Conservation (phyloP, 1,139 yeast genomes). For the Komagataea norvegica region DNA sequence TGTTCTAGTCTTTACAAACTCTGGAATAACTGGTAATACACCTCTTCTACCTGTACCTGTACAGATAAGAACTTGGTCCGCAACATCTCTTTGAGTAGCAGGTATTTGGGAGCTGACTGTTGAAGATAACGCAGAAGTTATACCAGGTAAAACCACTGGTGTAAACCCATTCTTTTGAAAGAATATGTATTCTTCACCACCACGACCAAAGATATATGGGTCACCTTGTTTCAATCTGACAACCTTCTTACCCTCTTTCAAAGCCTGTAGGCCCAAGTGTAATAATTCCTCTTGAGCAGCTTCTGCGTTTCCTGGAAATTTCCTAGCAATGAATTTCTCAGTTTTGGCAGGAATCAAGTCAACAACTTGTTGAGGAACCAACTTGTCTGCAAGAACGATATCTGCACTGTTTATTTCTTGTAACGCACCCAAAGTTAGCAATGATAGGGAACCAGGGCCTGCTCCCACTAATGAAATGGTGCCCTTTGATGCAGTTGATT, state of each 20-base stretch:
- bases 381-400: slow-evolving; percentile 79
- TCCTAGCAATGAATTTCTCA: slow-evolving; percentile 78
- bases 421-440: slow-evolving; percentile 81
- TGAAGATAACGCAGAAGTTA: slow-evolving; percentile 87
- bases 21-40: slow-evolving; percentile 73
- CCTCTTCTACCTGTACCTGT: slow-evolving; percentile 96
- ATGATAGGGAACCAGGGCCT: slow-evolving; percentile 87
- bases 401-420: slow-evolving; percentile 81
- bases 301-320: slow-evolving; percentile 97
- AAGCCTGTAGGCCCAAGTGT: slow-evolving; percentile 59
- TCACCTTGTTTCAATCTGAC: slow-evolving; percentile 95
- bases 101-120: slow-evolving; percentile 84
- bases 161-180: slow-evolving; percentile 62
- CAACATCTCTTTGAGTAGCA: slow-evolving; percentile 87
- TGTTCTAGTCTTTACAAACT: slow-evolving; percentile 66
- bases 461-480: slow-evolving; percentile 79
- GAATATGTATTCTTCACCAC: slow-evolving; percentile 83
- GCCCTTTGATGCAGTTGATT: slow-evolving; percentile 35
- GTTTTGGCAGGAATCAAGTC: slow-evolving; percentile 74
- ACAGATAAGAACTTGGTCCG: slow-evolving; percentile 88
- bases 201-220: slow-evolving; percentile 95
- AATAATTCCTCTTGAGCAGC: slow-evolving; percentile 84
- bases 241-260: slow-evolving; percentile 65
- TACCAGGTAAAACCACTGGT: slow-evolving; percentile 80
- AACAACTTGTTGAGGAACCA: slow-evolving; percentile 85